phyloP scores from a whole-genome alignment of 75 land plant genomes.

The Cryptomeria japonica region DNA sequence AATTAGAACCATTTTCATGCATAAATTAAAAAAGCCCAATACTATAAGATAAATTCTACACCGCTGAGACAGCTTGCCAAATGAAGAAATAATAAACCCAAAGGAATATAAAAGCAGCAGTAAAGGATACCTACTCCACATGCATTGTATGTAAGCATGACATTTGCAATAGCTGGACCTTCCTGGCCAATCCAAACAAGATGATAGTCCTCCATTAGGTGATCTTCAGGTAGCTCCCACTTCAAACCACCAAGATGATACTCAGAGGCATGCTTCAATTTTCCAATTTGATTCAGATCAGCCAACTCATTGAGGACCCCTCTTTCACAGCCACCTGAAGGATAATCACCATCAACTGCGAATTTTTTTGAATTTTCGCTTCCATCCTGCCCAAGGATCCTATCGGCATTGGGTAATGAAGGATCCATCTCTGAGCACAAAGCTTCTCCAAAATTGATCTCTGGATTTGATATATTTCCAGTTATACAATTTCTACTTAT shows the following conservation, averaged over 20 bases:
- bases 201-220: constrained; percentile 62
- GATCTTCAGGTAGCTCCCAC: constrained; percentile 58
- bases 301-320: neutral
- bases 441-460: constrained; percentile 53
- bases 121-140: constrained; percentile 61
- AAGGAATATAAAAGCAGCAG: neutral
- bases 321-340: neutral
- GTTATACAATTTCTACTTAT: constrained; percentile 1
- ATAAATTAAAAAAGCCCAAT: neutral
- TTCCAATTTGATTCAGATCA: neutral
- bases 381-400: neutral
- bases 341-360: neutral
- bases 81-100: neutral
- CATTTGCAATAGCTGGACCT: constrained; percentile 80
- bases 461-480: neutral
- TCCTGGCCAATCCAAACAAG: constrained; percentile 89
- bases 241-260: constrained; percentile 68
- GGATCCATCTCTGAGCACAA: constrained; percentile 51
- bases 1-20: neutral
- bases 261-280: neutral
- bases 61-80: neutral
- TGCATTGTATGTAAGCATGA: constrained; percentile 72
- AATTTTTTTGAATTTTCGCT: neutral
- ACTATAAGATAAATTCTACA: neutral
- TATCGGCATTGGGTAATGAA: constrained; percentile 8